A percentile compares a stretch with the other conserved stretches of the same genome.
Evolutionary conservation across 768 basidiomycete species (phyloP).

Genomic region (Vararia minispora): DNA sequence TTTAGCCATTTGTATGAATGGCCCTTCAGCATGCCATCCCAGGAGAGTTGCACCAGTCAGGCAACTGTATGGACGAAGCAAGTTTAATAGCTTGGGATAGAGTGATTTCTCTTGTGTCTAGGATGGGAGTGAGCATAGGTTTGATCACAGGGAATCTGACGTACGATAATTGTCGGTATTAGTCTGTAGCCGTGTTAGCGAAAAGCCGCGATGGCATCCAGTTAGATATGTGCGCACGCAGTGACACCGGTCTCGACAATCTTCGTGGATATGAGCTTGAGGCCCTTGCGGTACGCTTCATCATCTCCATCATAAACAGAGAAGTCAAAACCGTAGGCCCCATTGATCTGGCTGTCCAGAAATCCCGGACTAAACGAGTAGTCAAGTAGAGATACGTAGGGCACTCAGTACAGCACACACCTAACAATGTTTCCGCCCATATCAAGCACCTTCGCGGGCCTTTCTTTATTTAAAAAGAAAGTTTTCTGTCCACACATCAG

Average conservation of each 20-base stretch:
- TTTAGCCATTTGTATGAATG: conserved; percentile 75
- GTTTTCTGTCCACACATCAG: conserved; percentile 35
- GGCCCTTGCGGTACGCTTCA: conserved; percentile 51
- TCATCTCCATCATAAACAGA: conserved; percentile 71
- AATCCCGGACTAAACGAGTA: conserved; percentile 54
- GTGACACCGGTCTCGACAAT: conserved; percentile 87
- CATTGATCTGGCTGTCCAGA: conserved; percentile 85
- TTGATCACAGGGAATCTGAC: conserved; percentile 14
- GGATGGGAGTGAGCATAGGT: background rate
- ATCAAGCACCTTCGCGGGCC: conserved; percentile 57
- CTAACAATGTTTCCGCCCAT: conserved; percentile 70
- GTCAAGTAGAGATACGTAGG: background rate
- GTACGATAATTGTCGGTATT: conserved; percentile 45
- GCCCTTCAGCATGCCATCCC: conserved; percentile 89
- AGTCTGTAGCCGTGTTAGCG: conserved; percentile 10
- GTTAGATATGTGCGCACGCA: too few relatives aligned
- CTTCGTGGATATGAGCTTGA: conserved; percentile 60
- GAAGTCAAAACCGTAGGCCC: conserved; percentile 82
- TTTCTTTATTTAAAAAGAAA: conserved; percentile 49
- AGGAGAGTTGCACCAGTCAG: conserved; percentile 59
- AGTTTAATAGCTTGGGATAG: conserved; percentile 57
- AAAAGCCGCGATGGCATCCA: conserved; percentile 19
- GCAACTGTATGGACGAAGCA: conserved; percentile 59
- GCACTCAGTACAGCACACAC: conserved; percentile 21
- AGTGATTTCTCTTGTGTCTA: conserved; percentile 72